Evolutionary conservation across 2,329 filamentous ascomycete species (phyloP), one percentile per base, ranked within the genome.

Genomic region (Aureobasidium mangrovei): DNA sequence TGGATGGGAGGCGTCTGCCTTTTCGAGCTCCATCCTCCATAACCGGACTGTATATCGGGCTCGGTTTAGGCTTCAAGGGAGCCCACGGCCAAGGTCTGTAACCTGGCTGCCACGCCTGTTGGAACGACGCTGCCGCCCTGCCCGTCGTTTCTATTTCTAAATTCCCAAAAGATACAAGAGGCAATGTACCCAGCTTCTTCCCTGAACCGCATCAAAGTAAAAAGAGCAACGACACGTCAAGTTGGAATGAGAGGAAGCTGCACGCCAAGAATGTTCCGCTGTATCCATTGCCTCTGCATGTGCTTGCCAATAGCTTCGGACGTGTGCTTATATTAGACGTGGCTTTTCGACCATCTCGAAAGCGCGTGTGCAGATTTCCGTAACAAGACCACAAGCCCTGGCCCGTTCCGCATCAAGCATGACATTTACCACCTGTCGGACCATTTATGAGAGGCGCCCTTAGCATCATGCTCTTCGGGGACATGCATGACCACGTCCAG

Each of bases 251-350:
- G 18, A 18, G 18, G 18, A 18, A 35, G 32, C 29, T 31, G 36
- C 36, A 33, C 27, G 29, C 36, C 36, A 49, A 33, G 29, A 51
- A 51, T 32, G 38, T 10, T 35, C 47, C 47, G 47, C 29, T 35
- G 27, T 26, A 9, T n/a, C n/a, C 39, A 8, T 27, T 47, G 28
- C 35, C 24, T 27, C 45, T 51, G 47, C 47, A 51, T 51, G 47
- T 33, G 36, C 24, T 51, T 51, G 47, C 47, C 47, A 51, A 51
- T 51, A 51, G 47, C 38, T 51, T 33, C 47, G 47, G 47, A 51
- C 36, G 24, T 42, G 47, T 49, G 46, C 46, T 49, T 49, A 49
- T 49, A 40, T 40, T 49, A 47, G 45, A 39, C 26, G 28, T 38
- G 38, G 46, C 46, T 47, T 36, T 49, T 49, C 32, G 27, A 9